Percentiles rank a stretch among this genome's conserved stretches.
These are phyloP conservation scores for Leccinum angustisporum DNA, from an alignment of 1,284 basidiomycete genomes.

Conservation along the genomic window DNA sequence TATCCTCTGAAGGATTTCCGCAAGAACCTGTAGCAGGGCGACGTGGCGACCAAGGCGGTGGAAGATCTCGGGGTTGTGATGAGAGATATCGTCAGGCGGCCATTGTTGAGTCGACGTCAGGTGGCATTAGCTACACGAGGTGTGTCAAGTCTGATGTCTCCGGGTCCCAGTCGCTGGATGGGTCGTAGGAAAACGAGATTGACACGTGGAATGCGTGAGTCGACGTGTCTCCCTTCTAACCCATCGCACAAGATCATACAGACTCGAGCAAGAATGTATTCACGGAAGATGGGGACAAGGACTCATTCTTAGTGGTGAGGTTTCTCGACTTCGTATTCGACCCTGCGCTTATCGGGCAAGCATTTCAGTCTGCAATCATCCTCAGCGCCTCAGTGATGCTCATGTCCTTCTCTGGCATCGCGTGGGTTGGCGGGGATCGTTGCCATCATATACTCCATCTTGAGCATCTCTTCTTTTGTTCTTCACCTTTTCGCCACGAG, in stretches of 20 bases:
- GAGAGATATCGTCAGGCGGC: neutral
- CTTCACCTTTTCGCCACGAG: too few relatives aligned
- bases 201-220: constrained; percentile 71
- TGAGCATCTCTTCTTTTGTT: too few relatives aligned
- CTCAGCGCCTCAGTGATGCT: too few relatives aligned
- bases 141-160: constrained; percentile 1
- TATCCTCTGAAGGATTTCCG: constrained; percentile 77
- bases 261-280: constrained; percentile 56
- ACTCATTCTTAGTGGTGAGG: constrained; percentile 29
- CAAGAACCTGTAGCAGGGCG: constrained; percentile 65
- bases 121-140: constrained; percentile 67
- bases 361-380: neutral
- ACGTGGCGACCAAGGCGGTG: constrained; percentile 80
- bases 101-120: constrained; percentile 52
- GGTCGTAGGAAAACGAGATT: constrained; percentile 67
- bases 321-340: neutral
- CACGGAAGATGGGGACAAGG: constrained; percentile 53
- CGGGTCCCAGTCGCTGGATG: neutral
- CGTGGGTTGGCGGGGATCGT: too few relatives aligned
- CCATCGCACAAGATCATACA: constrained; percentile 54
- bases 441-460: too few relatives aligned
- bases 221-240: neutral
- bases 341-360: neutral
- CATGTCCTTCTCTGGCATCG: too few relatives aligned
- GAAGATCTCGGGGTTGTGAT: constrained; percentile 75